Evolutionary conservation across 768 basidiomycete species (phyloP), one percentile per base, ranked within the genome.

Genomic region (Scleroderma citrinum): DNA sequence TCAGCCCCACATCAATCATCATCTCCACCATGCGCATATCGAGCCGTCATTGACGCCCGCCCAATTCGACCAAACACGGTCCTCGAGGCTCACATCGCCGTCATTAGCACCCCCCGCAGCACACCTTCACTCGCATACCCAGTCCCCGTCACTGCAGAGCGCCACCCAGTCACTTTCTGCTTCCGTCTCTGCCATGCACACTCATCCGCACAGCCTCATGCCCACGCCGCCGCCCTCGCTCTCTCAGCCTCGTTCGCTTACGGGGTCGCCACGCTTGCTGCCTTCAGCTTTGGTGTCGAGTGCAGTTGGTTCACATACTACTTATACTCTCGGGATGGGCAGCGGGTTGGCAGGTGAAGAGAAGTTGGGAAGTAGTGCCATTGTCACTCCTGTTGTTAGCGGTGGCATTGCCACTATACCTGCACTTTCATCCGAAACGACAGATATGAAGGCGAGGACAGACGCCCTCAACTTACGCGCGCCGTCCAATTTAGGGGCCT

Each of bases 191-290:
- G 21, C 20, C 23, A 14, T 21, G n/a, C 24, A 42, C 20, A 14
- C 24, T 16, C 40, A 42, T 17, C n/a, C 50, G 29, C 62, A 64
- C 23, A 47, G 64, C 7, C 46, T 64, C 11, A 44, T 32, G 20
- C 52, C 56, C 3, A 44, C 59, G 11, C 38, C 64, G 17, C 44
- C 64, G 13, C 56, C 51, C 32, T 51, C 64, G 7, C 45, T 64
- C 13, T 64, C 63, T 1, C 59, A 49, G 24, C 54, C 65, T 19
- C 66, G 55, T 39, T 68, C 65, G 7, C 55, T 66, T 24, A 50
- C 58, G 11, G 62, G 58, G n/a, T 66, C 65, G 19, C 65, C 65
- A 14, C 60, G 51, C 37, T 36, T 43, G 14, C 46, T 54, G 37
- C 62, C 64, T 19, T 38, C 64, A 20, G 64, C 55, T 26, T 50